Conservation (phyloP, 208 protist genomes). For the Acanthamoeba polyphaga region DNA sequence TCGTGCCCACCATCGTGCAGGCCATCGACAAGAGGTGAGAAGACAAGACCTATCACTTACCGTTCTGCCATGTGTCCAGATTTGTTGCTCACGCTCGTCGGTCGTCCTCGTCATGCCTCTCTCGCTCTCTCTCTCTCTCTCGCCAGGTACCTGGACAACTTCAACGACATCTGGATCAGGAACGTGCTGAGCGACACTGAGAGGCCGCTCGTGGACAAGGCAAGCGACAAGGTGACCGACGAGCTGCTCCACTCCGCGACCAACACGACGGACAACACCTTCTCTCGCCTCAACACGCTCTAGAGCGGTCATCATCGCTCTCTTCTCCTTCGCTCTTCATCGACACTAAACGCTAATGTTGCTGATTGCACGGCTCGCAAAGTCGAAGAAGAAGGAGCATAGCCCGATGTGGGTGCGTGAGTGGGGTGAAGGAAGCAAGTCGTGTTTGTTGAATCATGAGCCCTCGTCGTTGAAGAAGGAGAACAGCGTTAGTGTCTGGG, state of each 20-base stretch:
- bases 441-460: not conserved
- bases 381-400: too few relatives aligned
- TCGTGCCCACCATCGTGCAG: slow-evolving; percentile 29
- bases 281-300: slow-evolving; percentile 59
- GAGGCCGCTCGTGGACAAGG: slow-evolving; percentile 11
- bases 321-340: not conserved
- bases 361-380: too few relatives aligned
- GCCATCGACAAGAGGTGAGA: not conserved
- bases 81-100: not conserved
- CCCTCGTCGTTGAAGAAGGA: not conserved
- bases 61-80: not conserved
- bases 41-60: not conserved
- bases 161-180: slow-evolving; percentile 27
- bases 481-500: not conserved
- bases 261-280: slow-evolving; percentile 38
- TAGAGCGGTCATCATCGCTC: not conserved
- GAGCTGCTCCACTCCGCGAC: slow-evolving; percentile 33
- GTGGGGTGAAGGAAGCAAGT: not conserved
- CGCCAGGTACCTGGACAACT: slow-evolving; percentile 8
- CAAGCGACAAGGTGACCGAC: slow-evolving; percentile 20
- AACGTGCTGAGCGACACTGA: slow-evolving; percentile 36
- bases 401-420: not conserved
- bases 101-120: not conserved
- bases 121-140: not conserved
- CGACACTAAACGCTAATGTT: too few relatives aligned